Conservation (phyloP, 371 early-diverging fungal genomes). For the Fennellomyces sp. region DNA sequence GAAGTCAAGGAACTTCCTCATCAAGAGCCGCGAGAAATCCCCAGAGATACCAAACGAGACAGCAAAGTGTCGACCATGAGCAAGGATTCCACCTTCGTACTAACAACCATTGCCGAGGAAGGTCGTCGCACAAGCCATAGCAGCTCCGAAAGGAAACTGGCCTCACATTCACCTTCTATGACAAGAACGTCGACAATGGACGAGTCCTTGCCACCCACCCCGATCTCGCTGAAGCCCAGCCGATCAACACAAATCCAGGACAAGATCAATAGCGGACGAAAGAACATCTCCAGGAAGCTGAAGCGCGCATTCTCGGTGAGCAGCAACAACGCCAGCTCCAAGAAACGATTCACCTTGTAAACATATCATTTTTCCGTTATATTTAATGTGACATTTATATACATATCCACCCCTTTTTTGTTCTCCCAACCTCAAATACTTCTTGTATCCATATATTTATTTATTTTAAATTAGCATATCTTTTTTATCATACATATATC, state of each 20-base stretch:
- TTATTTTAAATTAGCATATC: not conserved
- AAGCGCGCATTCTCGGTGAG: slow-evolving; percentile 15
- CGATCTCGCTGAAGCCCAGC: slow-evolving; percentile 4
- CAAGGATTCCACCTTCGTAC: slow-evolving; percentile 6
- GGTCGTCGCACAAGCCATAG: not conserved
- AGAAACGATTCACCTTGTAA: slow-evolving; percentile 8
- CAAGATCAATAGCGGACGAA: slow-evolving; percentile 5
- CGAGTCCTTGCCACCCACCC: slow-evolving; percentile 6
- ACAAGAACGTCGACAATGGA: not conserved
- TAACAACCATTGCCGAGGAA: slow-evolving; percentile 5
- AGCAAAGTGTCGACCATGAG: slow-evolving; percentile 13
- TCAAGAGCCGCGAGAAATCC: not conserved
- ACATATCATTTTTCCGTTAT: not conserved
- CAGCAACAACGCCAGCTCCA: not conserved
- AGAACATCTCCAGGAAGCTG: slow-evolving; percentile 6
- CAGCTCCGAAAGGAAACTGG: not conserved
- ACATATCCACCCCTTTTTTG: too few species aligned
- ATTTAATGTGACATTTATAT: too few species aligned
- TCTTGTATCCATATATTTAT: slow-evolving; percentile 1
- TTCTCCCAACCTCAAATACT: too few species aligned
- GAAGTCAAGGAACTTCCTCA: not conserved
- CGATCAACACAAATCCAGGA: slow-evolving; percentile 10
- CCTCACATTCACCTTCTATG: not conserved
- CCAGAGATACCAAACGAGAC: slow-evolving; percentile 6
- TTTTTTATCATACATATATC: not conserved